Percentiles rank a stretch among this genome's conserved stretches.
Evolutionary conservation across 768 basidiomycete genomes (phyloP).

Genomic region (Termitomyces sp.): DNA sequence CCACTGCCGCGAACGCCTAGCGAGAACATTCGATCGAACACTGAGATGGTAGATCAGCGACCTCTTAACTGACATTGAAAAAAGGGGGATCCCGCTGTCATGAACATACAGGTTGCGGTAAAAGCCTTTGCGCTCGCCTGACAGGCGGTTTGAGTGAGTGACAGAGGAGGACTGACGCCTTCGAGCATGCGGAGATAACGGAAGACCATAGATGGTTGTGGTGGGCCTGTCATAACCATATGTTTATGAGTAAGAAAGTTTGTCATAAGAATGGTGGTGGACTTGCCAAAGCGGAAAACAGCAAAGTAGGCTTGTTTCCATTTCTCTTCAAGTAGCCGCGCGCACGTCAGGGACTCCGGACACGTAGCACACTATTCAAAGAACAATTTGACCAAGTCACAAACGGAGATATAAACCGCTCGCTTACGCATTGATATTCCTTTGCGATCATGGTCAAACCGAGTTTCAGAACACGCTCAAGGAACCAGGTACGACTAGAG

Average conservation of each 20-base stretch:
- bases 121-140: constrained; percentile 89
- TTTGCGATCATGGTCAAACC: constrained; percentile 84
- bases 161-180: constrained; percentile 83
- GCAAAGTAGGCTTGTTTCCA: constrained; percentile 87
- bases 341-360: constrained; percentile 74
- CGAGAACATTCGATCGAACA: constrained; percentile 88
- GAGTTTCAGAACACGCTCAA: constrained; percentile 90
- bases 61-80: background rate
- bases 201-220: constrained; percentile 89
- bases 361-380: constrained; percentile 68
- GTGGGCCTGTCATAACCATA: constrained; percentile 47
- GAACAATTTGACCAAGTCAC: background rate
- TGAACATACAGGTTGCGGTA: constrained; percentile 66
- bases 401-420: background rate
- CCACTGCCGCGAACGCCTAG: constrained; percentile 77
- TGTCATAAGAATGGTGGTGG: background rate
- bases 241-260: background rate
- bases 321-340: constrained; percentile 84
- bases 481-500: constrained; percentile 84
- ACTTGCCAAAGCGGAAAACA: constrained; percentile 77
- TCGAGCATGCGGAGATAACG: constrained; percentile 89
- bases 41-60: constrained; percentile 27
- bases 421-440: constrained; percentile 86
- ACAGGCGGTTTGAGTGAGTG: constrained; percentile 81
- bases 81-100: background rate